Evolutionary conservation across 2,329 filamentous ascomycete species (phyloP), one percentile per base, ranked within the genome.

Genomic region (Talaromyces verruculosus): DNA sequence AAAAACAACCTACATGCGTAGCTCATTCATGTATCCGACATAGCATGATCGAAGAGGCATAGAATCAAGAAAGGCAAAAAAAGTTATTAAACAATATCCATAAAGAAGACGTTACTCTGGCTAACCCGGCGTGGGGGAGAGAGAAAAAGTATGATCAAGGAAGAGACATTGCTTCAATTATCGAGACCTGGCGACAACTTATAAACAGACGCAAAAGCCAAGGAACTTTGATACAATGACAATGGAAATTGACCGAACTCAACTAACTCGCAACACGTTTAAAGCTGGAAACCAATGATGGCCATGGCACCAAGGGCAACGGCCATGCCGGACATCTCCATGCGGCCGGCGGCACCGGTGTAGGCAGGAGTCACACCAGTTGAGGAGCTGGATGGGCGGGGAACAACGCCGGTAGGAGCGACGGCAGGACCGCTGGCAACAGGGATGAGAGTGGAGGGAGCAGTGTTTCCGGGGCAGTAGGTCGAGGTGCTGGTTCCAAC

Each of bases 281-380:
- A 73, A 55, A 73, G 59, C 66, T 73, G 71, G 68, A 74, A 69
- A 41, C 68, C 70, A 61, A 68, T 63, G 22, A 69, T 68, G 57
- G 60, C 65, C 39, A 72, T 43, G 30, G 70, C 71, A 53, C 72
- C 72, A 33, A 74, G 62, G n/a, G 67, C 67, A 8, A 70, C 66
- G 10, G 71, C 70, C 13, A 71, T 30, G 39, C 69, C 69, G 57
- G 72, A 73, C 28, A 73, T 51, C 41, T 67, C 60, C 45, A 71
- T 69, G 45, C 68, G 65, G 35, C 71, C 70, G 39, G 71, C 71
- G 28, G 72, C 72, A 11, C 70, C 72, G 66, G 72, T 73, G 69
- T 68, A 73, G 2, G 69, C 55, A 37, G 60, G 43, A 15, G 55
- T 58, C 15, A 58, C 43, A 5, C 25, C 55, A 33, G 47, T 58